Conservation (phyloP, 2,329 filamentous ascomycete species). For the Phyllosticta citriasiana region DNA sequence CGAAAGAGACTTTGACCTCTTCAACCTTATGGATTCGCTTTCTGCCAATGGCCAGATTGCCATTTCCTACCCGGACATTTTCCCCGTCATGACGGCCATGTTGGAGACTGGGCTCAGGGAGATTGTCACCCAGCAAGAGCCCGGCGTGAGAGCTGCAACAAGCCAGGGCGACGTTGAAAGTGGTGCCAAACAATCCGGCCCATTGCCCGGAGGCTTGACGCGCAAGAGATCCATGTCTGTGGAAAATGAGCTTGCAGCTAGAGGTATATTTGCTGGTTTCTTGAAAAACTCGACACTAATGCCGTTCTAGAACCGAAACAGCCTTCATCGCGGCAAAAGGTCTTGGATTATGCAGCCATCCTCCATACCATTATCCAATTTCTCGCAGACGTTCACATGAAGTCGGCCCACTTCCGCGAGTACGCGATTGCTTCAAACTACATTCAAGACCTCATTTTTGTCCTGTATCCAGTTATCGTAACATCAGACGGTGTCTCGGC, state of each 20-base stretch:
- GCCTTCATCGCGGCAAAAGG: slow-evolving; percentile 11
- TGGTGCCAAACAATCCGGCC: not conserved
- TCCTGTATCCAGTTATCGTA: slow-evolving; percentile 80
- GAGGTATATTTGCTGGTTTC: slow-evolving; percentile 18
- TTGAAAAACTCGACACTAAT: not conserved
- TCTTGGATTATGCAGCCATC: slow-evolving; percentile 52
- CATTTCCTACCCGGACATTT: slow-evolving; percentile 65
- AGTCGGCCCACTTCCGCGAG: slow-evolving; percentile 69
- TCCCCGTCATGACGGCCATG: slow-evolving; percentile 77
- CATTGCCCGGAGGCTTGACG: not conserved
- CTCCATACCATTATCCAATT: slow-evolving; percentile 72
- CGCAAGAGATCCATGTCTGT: slow-evolving; percentile 58
- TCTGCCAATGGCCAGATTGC: slow-evolving; percentile 39
- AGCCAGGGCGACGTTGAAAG: slow-evolving; percentile 22
- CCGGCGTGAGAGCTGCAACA: not conserved
- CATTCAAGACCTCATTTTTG: slow-evolving; percentile 64
- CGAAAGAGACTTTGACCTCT: slow-evolving; percentile 62
- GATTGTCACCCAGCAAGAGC: slow-evolving; percentile 33
- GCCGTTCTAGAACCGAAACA: not conserved
- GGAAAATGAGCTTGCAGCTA: slow-evolving; percentile 41
- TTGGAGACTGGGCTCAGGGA: slow-evolving; percentile 73
- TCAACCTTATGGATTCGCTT: slow-evolving; percentile 65
- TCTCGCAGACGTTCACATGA: slow-evolving; percentile 65
- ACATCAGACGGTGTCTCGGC: slow-evolving; percentile 75
- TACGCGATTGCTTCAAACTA: slow-evolving; percentile 75